Evolutionary conservation across 2,329 filamentous ascomycete genomes (phyloP).

Genomic region (Venturia carpophila): DNA sequence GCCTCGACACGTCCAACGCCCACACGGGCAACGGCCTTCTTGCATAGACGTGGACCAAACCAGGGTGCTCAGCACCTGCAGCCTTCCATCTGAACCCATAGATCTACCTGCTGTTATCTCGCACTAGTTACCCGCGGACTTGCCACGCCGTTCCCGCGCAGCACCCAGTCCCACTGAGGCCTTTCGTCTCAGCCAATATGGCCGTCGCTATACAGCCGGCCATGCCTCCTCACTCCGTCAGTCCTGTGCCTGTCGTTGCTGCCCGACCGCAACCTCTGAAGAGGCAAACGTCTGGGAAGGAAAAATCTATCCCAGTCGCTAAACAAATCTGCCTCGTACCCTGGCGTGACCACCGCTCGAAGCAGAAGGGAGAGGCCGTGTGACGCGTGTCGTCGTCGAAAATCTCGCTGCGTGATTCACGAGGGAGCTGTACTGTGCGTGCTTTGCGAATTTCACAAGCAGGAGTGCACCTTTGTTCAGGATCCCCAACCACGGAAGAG

Average conservation of each 20-base stretch:
- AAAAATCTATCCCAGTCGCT: conserved; percentile 32
- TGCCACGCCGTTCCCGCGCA: not conserved
- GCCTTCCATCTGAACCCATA: not conserved
- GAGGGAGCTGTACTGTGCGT: conserved; percentile 67
- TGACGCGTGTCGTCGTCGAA: conserved; percentile 66
- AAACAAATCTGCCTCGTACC: conserved; percentile 27
- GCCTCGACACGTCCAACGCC: conserved; percentile 10
- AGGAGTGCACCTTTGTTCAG: conserved; percentile 70
- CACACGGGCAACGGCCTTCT: not conserved
- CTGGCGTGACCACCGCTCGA: conserved; percentile 32
- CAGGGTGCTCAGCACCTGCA: conserved; percentile 5
- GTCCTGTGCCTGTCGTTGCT: conserved; percentile 38
- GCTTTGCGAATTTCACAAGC: conserved; percentile 67
- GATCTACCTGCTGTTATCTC: conserved; percentile 9
- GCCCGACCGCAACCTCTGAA: conserved; percentile 35
- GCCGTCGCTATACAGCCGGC: conserved; percentile 42
- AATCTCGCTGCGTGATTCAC: conserved; percentile 69
- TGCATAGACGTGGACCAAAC: not conserved
- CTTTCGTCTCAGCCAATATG: conserved; percentile 23
- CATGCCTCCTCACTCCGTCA: conserved; percentile 35
- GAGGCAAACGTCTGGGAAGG: conserved; percentile 36
- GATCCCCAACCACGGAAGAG: conserved; percentile 73
- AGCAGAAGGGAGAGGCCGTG: conserved; percentile 37
- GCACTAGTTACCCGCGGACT: not conserved
- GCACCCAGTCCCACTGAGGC: conserved; percentile 3